Evolutionary conservation across 208 protist genomes (phyloP).

Genomic region (Acanthamoeba sp.): DNA sequence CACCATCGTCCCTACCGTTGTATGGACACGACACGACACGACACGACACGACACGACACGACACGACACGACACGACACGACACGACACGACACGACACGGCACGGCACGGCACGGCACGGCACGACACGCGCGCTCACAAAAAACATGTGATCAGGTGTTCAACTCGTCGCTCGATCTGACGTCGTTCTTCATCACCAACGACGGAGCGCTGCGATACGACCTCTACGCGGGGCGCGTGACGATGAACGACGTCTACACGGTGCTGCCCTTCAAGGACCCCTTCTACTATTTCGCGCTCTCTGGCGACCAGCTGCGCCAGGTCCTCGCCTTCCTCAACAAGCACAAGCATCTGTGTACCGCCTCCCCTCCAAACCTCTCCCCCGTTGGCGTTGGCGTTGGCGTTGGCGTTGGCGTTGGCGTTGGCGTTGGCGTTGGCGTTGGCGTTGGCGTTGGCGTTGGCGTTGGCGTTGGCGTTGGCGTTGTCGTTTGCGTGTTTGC

Average conservation of each 20-base stretch:
- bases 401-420: not conserved
- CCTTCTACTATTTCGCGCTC: conserved; percentile 22
- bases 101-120: too few species aligned
- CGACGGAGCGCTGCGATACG: conserved; percentile 26
- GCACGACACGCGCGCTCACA: too few species aligned
- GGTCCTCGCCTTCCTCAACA: conserved; percentile 4
- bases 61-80: too few species aligned
- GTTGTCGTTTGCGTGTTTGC: not conserved
- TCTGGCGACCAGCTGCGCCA: conserved; percentile 19
- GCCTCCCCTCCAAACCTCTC: too few species aligned
- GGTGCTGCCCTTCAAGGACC: conserved; percentile 57
- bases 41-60: not conserved
- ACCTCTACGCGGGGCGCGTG: conserved; percentile 18
- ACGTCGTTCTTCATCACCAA: conserved; percentile 69
- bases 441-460: not conserved
- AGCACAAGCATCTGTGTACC: not conserved
- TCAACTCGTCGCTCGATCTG: conserved; percentile 24
- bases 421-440: not conserved
- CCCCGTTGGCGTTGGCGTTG: not conserved
- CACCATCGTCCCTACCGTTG: conserved; percentile 16
- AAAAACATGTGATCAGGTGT: not conserved
- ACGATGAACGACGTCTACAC: conserved; percentile 70
- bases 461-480: not conserved
- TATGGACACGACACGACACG: not conserved
- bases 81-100: too few species aligned